Base-by-base conservation (phyloP, 2,329 filamentous ascomycete species). In the Botrytis pseudocinerea region DNA sequence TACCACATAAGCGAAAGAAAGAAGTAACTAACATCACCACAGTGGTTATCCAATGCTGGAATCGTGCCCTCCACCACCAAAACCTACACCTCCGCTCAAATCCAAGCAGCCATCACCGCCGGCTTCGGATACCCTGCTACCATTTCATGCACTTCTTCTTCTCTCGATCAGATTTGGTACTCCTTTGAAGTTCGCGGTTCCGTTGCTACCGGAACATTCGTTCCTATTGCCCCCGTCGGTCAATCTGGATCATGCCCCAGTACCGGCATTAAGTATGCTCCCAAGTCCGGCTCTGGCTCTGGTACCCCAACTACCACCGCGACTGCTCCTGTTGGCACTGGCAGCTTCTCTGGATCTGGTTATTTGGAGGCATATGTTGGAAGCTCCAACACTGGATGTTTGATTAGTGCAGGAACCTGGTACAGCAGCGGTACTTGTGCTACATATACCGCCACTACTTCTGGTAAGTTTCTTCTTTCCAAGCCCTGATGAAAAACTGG, bases 351-450 rank as follows among this genome's bases (percentile, higher is more conserved):
- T n/a, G 90, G 90, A 1, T 85, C 83, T 46, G 91, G 91, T 0
- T 87, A 86, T 76, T 80, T 93, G 59, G 86, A 90, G 71, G 89
- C 91, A 4, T 78, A 85, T 40, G 83, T 84, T 6, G 80, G 82
- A 28, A 85, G 87, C 5, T 79, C 78, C n/a, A 79, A 83, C 65
- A 85, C 84, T 12, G 91, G 91, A n/a, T 93, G 90, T 77, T 85
- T 93, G 73, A 93, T 93, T 79, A 86, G 86, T 72, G 84, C 82
- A 16, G 91, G 91, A 0, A 88, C 86, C 0, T 93, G 91, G 91
- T 93, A 91, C 78, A 85, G 86, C 0, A 86, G 84, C 1, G 90
- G 91, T 2, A 91, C 90, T 0, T 93, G 91, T 78, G 91, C 91
- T 0, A 91, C 87, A 0, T 91, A 89, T 80, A 88, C 85, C 0